Evolutionary conservation across 2,329 filamentous ascomycete genomes (phyloP), one percentile per base, ranked within the genome.

Genomic region (Penicillium sp.): DNA sequence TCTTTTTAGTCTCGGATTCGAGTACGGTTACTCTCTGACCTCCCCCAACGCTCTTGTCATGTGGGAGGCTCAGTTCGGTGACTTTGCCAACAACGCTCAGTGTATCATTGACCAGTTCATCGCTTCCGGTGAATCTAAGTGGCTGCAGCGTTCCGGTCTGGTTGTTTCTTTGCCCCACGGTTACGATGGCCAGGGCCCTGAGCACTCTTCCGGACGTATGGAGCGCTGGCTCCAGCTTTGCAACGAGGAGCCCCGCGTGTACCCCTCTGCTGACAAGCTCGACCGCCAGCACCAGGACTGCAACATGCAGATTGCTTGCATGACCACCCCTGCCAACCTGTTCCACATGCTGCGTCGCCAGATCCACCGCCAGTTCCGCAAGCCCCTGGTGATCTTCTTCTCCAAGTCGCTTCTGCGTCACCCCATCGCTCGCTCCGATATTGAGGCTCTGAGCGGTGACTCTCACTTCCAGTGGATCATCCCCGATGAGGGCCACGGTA

Each of bases 11-110:
- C 89, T 99, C 58, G 94, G 94, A 50, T 99, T 99, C 73, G 94
- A 99, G 77, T 99, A 99, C 69, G 94, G 94, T 57, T 99, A 99
- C 81, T 99, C 94, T 3, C 80, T 99, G 57, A 96, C 92, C 27
- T 97, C 94, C 29, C 94, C 94, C 54, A 96, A 97, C 72, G 93
- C 94, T 36, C 85, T 99, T 24, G 93, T 99, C 66, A 96, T 99
- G 87, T 99, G 94, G 94, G 94, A 99, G 79, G 94, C 94, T 36
- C 94, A 99, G 77, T 99, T 99, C 70, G 94, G 94, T 82, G 94
- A 99, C 77, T 99, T 99, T 69, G 94, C 94, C 82, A 99, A 99
- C 84, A 99, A 97, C 71, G 93, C 94, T 41, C 94, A 99, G 79
- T 96, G 92, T 75, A 95, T 99, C 76, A 95, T 99, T 70, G 94